phyloP scores from a whole-genome alignment of 192 early-diverging fungal species.

The Coemansia aciculifera region DNA sequence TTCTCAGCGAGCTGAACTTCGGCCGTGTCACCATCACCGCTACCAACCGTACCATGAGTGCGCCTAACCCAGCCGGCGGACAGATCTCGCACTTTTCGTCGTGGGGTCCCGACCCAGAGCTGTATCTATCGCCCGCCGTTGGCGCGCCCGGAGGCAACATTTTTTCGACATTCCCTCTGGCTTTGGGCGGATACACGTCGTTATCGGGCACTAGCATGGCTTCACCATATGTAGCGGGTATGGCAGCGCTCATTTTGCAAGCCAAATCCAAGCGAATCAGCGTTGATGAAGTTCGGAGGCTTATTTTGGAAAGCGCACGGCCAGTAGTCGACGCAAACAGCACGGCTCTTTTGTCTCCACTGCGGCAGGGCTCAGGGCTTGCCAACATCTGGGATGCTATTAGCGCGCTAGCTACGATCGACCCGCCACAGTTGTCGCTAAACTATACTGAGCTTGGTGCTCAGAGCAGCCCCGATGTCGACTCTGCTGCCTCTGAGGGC shows the following conservation, averaged over 20 bases:
- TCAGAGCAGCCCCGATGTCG: slow-evolving; percentile 7
- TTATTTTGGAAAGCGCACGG: slow-evolving; percentile 48
- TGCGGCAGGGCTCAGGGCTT: slow-evolving; percentile 51
- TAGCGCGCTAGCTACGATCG: slow-evolving; percentile 28
- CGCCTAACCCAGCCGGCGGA: slow-evolving; percentile 56
- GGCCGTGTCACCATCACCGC: slow-evolving; percentile 50
- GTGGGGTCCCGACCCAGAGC: slow-evolving; percentile 69
- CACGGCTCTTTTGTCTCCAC: slow-evolving; percentile 38
- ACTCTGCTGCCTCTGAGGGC: background rate
- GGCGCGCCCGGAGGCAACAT: slow-evolving; percentile 65
- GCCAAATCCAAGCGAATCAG: slow-evolving; percentile 27
- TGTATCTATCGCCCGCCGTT: slow-evolving; percentile 66
- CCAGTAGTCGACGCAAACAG: slow-evolving; percentile 35
- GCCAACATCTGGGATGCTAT: slow-evolving; percentile 46
- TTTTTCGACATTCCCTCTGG: slow-evolving; percentile 62
- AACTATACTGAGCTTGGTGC: slow-evolving; percentile 33
- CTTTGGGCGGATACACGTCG: slow-evolving; percentile 56
- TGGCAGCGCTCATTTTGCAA: slow-evolving; percentile 51
- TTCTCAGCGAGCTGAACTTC: slow-evolving; percentile 51
- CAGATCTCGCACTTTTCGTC: slow-evolving; percentile 73
- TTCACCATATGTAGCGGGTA: slow-evolving; percentile 59
- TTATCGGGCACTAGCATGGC: slow-evolving; percentile 72
- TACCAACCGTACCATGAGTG: slow-evolving; percentile 50
- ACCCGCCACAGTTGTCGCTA: slow-evolving; percentile 47
- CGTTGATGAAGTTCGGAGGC: slow-evolving; percentile 34